Evolutionary conservation across 495 filamentous ascomycete species (phyloP).

Genomic region (Aspergillus funiculosus): DNA sequence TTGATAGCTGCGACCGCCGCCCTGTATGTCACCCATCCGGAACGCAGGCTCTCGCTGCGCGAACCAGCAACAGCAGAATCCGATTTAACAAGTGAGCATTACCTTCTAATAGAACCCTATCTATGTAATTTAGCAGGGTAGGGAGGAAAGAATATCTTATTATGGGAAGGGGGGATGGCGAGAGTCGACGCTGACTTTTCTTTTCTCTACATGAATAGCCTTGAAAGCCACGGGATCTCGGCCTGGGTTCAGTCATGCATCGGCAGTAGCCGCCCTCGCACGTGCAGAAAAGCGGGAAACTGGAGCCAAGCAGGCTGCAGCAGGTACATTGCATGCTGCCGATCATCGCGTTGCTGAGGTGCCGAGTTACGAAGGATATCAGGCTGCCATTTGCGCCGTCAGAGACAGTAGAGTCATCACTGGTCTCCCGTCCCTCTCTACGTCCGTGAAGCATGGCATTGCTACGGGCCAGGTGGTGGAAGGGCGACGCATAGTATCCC

Average conservation of each 20-base stretch:
- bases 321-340: constrained; percentile 60
- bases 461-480: not conserved
- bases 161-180: too few species aligned
- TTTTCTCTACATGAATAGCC: constrained; percentile 46
- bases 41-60: constrained; percentile 34
- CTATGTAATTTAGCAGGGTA: too few species aligned
- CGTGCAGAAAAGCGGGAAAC: constrained; percentile 60
- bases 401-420: constrained; percentile 45
- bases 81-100: constrained; percentile 24
- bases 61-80: constrained; percentile 26
- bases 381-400: constrained; percentile 66
- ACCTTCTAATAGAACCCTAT: constrained; percentile 10
- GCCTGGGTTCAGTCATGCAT: constrained; percentile 59
- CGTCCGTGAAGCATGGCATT: constrained; percentile 12
- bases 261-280: constrained; percentile 69
- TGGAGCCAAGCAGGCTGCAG: constrained; percentile 53
- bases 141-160: too few species aligned
- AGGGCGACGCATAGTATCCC: constrained; percentile 55
- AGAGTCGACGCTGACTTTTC: constrained; percentile 9
- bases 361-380: constrained; percentile 56
- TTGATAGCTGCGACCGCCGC: constrained; percentile 47
- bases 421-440: constrained; percentile 8
- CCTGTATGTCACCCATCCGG: constrained; percentile 44
- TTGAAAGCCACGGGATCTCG: constrained; percentile 62
- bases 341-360: constrained; percentile 58